phyloP scores from a whole-genome alignment of 345 rosid species.

The Bretschneidera sinensis region DNA sequence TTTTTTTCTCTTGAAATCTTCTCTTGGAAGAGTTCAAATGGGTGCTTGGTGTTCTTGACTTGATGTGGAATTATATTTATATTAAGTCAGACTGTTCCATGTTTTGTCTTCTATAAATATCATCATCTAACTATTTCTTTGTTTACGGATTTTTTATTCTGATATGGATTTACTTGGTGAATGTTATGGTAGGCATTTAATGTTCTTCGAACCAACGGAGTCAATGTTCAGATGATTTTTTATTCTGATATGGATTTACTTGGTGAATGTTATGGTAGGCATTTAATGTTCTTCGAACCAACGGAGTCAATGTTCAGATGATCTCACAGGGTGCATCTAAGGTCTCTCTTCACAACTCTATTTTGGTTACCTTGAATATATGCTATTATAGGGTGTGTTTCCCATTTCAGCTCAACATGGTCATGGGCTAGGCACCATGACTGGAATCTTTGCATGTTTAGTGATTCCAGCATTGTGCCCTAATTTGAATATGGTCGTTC shows the following conservation, averaged over 20 bases:
- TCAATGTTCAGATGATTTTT: constrained; percentile 49
- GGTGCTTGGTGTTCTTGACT: background rate
- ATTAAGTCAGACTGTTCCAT: background rate
- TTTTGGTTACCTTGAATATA: background rate
- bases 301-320: constrained; percentile 96
- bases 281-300: constrained; percentile 73
- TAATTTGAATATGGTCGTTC: too few relatives aligned
- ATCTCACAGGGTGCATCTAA: constrained; percentile 99
- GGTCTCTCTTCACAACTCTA: constrained; percentile 32
- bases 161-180: background rate
- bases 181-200: constrained; percentile 57
- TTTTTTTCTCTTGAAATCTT: too few relatives aligned
- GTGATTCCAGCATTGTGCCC: background rate
- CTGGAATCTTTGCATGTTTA: too few relatives aligned
- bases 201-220: constrained; percentile 78
- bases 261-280: constrained; percentile 40
- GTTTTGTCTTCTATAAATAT: too few relatives aligned
- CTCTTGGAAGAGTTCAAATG: background rate
- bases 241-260: background rate
- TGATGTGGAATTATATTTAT: background rate
- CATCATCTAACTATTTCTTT: too few relatives aligned
- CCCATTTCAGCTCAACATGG: background rate
- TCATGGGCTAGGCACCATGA: too few relatives aligned
- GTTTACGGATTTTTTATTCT: too few relatives aligned
- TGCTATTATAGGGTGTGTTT: background rate